Evolutionary conservation across 2,329 filamentous ascomycete genomes (phyloP), one percentile per base, ranked within the genome.

Genomic region (Fusarium haematococcum): DNA sequence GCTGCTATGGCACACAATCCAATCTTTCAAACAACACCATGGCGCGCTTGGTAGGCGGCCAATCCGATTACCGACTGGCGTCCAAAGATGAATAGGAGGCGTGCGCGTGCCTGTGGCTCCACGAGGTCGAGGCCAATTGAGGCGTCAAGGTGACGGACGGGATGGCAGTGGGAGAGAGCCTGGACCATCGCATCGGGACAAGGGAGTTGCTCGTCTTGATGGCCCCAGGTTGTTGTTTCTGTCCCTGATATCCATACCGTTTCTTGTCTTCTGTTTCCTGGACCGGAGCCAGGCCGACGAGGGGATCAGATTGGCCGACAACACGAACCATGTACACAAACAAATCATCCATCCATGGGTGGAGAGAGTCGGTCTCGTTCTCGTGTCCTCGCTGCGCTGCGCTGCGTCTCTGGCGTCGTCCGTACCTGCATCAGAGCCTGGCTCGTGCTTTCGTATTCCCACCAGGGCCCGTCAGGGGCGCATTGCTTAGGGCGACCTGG

Each of bases 381-480:
- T 62, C 37, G 54, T 27, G 35, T 58, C 4, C 32, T 35, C 20
- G 8, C 52, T 74, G 66, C 25, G 25, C 48, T 52, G 64, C 65
- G 68, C 39, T 63, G 45, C 63, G 70, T 56, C 59, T 71, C 33
- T 65, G 61, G 48, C 54, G 61, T 63, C 64, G 68, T 65, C 65
- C 50, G 76, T 78, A 76, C 76, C 76, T 78, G 76, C 76, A 73
- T 78, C 66, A 60, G 61, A 74, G 60, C 65, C 58, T 77, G 76
- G 76, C 73, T 77, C 69, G 76, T 77, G 76, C 76, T 76, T 78
- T 77, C 73, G 76, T 78, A 73, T 76, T 74, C 62, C 57, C 61
- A 54, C 68, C 71, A 68, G 67, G 70, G 43, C 56, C 60, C 75
- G 61, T 73, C 74, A 78, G 73, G 76, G 76, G 69, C 65, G 67